Base-by-base conservation (phyloP, 495 filamentous ascomycete genomes). In the Niebla homalea region DNA sequence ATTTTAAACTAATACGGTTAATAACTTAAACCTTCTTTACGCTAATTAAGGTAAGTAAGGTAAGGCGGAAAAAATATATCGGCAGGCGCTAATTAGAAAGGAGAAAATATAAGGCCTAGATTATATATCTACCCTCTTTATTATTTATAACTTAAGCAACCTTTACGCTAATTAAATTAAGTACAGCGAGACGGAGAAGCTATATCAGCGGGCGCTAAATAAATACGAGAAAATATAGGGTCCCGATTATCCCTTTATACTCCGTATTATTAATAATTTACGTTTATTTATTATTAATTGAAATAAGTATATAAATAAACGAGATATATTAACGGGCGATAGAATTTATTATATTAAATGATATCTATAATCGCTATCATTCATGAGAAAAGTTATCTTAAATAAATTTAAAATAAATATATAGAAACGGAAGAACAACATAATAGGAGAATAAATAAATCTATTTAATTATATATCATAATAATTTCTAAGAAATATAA, bases 111-210 rank as follows among this genome's bases (percentile, higher is more conserved):
- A 40, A n/a, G 65, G 68, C 20, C 50, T 46, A 40, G 59, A 71
- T 44, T 64, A 73, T 55, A 51, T 52, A 32, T 60, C 57, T 37
- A 71, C 68, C 11, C 66, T 71, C 5, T 11, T 46, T 21, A 66
- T 54, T 37, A 52, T 66, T 41, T 56, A 66, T 45, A 67, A 70
- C 56, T 57, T 73, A 58, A 57, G 62, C 0, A 23, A 0, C 51
- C 62, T 73, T 49, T 73, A 65, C 49, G 0, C 0, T 0, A 21
- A 61, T 46, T 65, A 69, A 50, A 63, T 62, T 22, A 69, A 67
- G 59, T 12, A 43, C 6, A 23, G 14, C 14, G 40, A 46, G 49
- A 44, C 38, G 1, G 51, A 56, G 43, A 21, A 41, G 50, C 54
- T 56, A 26, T 56, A 55, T 36, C 38, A 60, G 54, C 60, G 57